Evolutionary conservation across 2,329 filamentous ascomycete species (phyloP), one percentile per base, ranked within the genome.

Genomic region (Pseudocercospora crystallina): DNA sequence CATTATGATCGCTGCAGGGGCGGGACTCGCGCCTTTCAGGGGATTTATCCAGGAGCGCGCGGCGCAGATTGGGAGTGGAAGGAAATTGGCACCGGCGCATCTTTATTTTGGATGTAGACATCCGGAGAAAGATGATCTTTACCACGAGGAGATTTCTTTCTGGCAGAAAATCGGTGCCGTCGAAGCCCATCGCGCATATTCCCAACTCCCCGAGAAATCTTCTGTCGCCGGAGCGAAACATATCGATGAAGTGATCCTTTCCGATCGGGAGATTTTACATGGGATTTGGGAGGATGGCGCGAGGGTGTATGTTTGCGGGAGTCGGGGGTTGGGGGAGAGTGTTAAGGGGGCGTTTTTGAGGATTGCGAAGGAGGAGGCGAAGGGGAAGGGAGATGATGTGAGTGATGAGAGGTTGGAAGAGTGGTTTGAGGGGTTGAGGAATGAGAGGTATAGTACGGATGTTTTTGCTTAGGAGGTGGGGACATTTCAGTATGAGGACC

Each of bases 11-110:
- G 51, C 53, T 14, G 63, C 63, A 10, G 92, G 92, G 57, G 96
- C 92, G 0, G 92, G 92, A 65, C 85, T 97, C n/a, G 92, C 92
- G 1, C 92, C 92, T 12, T 97, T 97, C 88, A 89, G 92, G 57
- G 92, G 92, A 54, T 97, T 97, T 68, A 86, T 96, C 43, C 91
- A 97, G 75, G 92, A 97, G 76, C 91, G 92, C 50, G 68, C 68
- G 17, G 68, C 66, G 8, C 70, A 77, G 50, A 64, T 74, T 9
- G 68, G 66, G 3, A 73, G 72, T 0, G 82, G 82, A 1, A 72
- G 78, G 10, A 59, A 61, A 11, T 71, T 87, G 0, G 84, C 81
- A 0, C 80, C 79, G 0, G 82, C 83, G 0, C 58, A 86, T 14
- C 73, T 87, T 2, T 86, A 85, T 72, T 78, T 81, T 57, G 84